Evolutionary conservation across 1,284 basidiomycete species (phyloP), one percentile per base, ranked within the genome.

Genomic region (Cerrena zonata): DNA sequence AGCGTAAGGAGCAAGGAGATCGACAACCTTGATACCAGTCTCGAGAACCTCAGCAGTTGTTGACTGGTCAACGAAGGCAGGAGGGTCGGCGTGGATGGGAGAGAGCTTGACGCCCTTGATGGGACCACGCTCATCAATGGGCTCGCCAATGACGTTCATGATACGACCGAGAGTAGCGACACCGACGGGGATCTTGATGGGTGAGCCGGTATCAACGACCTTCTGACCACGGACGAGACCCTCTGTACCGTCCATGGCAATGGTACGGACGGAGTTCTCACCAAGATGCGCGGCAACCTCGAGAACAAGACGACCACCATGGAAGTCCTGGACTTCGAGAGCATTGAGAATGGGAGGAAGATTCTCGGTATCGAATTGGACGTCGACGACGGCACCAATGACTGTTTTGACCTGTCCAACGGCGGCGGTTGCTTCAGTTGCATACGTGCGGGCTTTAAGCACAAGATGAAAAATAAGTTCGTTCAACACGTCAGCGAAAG

Each of bases 121-220:
- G 61, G 94, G 94, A 57, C 95, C 95, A 76, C 95, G 92, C 75
- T 98, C 94, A 73, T 99, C 95, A 71, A 99, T 98, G 69, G 95
- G 92, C 73, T 98, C 94, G 67, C 95, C 95, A 75, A 98, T 97
- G 75, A 99, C 95, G 78, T 98, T 99, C 91, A 99, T 97, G 83
- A 99, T 99, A 72, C 95, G 93, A 55, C 94, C 95, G 55, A 98
- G 86, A 48, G 91, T 94, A 57, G 81, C 91, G 58, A 82, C 84
- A 58, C 95, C 95, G 68, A 99, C 95, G 64, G 94, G 95, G 61
- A 99, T 92, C 74, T 82, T 82, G 75, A 99, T 98, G 71, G 95
- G 95, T 53, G 87, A 78, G 71, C 95, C 95, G 44, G 94, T 96
- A 76, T 98, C 95, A 65, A 95, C 68, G 66, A 98, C 95, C 77